These are phyloP conservation scores for Amaranthus hypochondriacus DNA, from an alignment of 148 eudicot genomes.

Conservation along the genomic window DNA sequence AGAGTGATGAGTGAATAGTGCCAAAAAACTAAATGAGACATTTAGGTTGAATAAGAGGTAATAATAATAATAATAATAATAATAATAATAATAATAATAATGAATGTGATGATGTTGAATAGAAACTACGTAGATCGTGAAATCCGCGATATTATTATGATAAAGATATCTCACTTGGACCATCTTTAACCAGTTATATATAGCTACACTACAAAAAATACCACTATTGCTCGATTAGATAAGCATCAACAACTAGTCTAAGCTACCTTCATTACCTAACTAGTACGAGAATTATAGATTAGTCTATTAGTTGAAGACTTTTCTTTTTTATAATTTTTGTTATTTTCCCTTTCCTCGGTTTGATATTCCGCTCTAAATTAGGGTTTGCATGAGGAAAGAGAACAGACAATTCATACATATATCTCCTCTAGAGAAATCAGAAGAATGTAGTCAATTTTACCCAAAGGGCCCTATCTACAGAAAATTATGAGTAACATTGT, in stretches of 20 bases:
- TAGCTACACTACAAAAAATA: neutral
- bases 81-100: neutral
- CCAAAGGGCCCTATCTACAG: too few species aligned
- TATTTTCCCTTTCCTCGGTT: neutral
- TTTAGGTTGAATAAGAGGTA: too few species aligned
- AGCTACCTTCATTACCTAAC: neutral
- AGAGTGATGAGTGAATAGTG: too few species aligned
- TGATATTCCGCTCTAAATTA: too few species aligned
- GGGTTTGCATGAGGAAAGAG: too few species aligned
- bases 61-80: too few species aligned
- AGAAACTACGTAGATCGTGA: conserved; percentile 1
- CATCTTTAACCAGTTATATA: conserved; percentile 1
- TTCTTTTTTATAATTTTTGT: conserved; percentile 19
- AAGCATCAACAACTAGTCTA: conserved; percentile 9
- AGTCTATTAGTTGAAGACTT: neutral
- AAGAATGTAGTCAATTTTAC: too few species aligned
- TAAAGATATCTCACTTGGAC: conserved; percentile 20
- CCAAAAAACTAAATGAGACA: too few species aligned
- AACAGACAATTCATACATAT: too few species aligned
- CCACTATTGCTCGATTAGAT: conserved; percentile 1
- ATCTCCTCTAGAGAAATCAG: too few species aligned
- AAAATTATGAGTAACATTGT: too few species aligned
- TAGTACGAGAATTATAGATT: neutral
- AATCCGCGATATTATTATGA: conserved; percentile 10
- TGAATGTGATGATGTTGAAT: neutral